Percentiles rank a stretch among this genome's conserved stretches.
phyloP scores from a whole-genome alignment of 1,284 basidiomycete genomes.

The Cerioporus squamosus region DNA sequence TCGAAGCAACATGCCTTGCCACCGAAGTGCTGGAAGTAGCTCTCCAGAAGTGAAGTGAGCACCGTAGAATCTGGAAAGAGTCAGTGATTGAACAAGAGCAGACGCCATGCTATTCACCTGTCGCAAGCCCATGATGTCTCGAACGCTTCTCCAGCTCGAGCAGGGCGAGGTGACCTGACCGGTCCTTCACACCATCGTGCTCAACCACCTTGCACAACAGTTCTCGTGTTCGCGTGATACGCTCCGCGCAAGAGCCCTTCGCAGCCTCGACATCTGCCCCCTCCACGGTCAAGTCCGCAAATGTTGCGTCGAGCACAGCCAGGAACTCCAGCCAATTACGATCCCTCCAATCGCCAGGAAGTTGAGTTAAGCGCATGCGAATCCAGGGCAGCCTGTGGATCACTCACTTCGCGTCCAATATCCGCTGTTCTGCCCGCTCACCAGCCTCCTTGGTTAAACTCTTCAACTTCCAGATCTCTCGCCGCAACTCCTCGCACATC shows the following conservation, averaged over 20 bases:
- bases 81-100: background rate
- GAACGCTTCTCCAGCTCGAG: slow-evolving; percentile 73
- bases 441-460: slow-evolving; percentile 65
- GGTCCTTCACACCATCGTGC: slow-evolving; percentile 68
- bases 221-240: slow-evolving; percentile 50
- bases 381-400: background rate
- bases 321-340: slow-evolving; percentile 87
- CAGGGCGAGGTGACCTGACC: slow-evolving; percentile 71
- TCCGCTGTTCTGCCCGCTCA: slow-evolving; percentile 55
- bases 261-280: slow-evolving; percentile 23
- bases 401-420: slow-evolving; percentile 61
- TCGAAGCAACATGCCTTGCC: slow-evolving; percentile 87
- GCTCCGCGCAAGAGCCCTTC: slow-evolving; percentile 41
- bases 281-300: slow-evolving; percentile 46
- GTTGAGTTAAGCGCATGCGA: slow-evolving; percentile 22
- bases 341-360: slow-evolving; percentile 51
- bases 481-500: slow-evolving; percentile 72
- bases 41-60: slow-evolving; percentile 53
- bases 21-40: slow-evolving; percentile 76
- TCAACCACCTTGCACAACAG: slow-evolving; percentile 61
- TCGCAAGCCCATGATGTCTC: slow-evolving; percentile 48
- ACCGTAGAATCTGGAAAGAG: slow-evolving; percentile 44
- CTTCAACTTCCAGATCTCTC: slow-evolving; percentile 66
- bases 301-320: slow-evolving; percentile 70
- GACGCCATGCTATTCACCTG: slow-evolving; percentile 37